Base-by-base conservation (phyloP, 2,329 filamentous ascomycete species). In the Fusarium robinianum region DNA sequence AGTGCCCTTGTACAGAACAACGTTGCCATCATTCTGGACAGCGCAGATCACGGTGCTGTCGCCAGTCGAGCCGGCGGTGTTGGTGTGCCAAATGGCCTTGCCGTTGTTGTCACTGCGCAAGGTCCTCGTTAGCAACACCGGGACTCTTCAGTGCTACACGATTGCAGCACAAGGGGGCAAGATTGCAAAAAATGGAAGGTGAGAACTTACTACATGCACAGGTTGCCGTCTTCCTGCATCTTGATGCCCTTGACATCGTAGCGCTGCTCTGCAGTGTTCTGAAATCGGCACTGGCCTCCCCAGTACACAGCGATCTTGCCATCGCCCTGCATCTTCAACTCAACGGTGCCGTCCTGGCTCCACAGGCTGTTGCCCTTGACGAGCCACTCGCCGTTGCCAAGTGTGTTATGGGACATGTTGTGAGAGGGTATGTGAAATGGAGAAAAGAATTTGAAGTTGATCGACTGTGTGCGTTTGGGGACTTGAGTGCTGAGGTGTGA, bases 301-400 rank as follows among this genome's bases (percentile, higher is more conserved):
- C 57, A 55, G 49, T 65, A 63, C 29, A 65, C 42, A 10, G 62
- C 57, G 22, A 65, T 60, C 48, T 65, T 65, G 39, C 63, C 61
- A 18, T 67, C 65, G 0, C 22, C 42, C 32, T 67, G 64, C 53
- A 67, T 66, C 29, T 57, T 66, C 36, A 66, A 49, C 30, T 66
- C 64, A 11, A 58, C 53, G 1, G 58, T 58, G 36, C 64, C 63
- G 35, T 66, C 60, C 1, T 52, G 17, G 33, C 65, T 67, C 12
- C 30, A 64, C 5, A 67, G 56, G 40, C 63, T 66, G 27, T 52
- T 49, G 14, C 64, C 63, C 3, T 30, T 43, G 26, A 54, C 48
- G n/a, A 67, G 51, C 61, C 62, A 65, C 46, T 63, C 58, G 38
- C 61, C 63, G 42, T 66, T 67, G 2, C 63, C 62, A 18, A 67